Conservation (phyloP, 1,284 basidiomycete species). For the Malassezia slooffiae region DNA sequence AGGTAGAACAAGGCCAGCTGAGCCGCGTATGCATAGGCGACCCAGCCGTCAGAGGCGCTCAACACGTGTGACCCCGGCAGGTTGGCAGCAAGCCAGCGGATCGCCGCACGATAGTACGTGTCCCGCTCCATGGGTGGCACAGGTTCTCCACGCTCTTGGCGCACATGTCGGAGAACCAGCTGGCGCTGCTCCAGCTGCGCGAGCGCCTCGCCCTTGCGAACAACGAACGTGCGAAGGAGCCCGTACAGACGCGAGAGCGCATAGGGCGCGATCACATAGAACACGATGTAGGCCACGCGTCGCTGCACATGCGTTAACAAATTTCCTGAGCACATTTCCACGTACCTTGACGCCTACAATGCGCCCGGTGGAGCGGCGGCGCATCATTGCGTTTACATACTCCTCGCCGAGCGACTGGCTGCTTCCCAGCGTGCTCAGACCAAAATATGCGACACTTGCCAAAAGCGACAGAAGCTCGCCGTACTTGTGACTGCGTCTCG, state of each 20-base stretch:
- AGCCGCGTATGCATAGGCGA: slow-evolving; percentile 34
- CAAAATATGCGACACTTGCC: slow-evolving; percentile 41
- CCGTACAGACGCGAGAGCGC: slow-evolving; percentile 26
- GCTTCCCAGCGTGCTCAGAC: slow-evolving; percentile 35
- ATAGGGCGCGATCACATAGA: slow-evolving; percentile 41
- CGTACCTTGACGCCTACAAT: slow-evolving; percentile 32
- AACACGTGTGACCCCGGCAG: slow-evolving; percentile 39
- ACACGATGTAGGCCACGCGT: slow-evolving; percentile 31
- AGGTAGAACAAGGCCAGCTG: slow-evolving; percentile 48
- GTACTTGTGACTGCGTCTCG: slow-evolving; percentile 37
- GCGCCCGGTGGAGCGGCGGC: slow-evolving; percentile 22
- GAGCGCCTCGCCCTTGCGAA: slow-evolving; percentile 2
- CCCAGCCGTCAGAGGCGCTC: slow-evolving; percentile 23
- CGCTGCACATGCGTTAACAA: slow-evolving; percentile 12
- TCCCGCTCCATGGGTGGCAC: too few relatives aligned
- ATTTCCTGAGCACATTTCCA: background rate
- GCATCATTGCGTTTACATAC: slow-evolving; percentile 47
- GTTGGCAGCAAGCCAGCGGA: slow-evolving; percentile 18
- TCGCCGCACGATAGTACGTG: too few relatives aligned
- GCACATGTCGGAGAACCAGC: slow-evolving; percentile 4
- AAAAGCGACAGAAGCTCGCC: slow-evolving; percentile 29
- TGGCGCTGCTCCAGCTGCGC: slow-evolving; percentile 16
- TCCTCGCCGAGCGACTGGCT: slow-evolving; percentile 48
- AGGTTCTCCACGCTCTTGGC: too few relatives aligned
- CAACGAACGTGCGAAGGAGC: slow-evolving; percentile 13